Evolutionary conservation across 208 protist species (phyloP), one percentile per base, ranked within the genome.

Genomic region (Borovskyia barvae): DNA sequence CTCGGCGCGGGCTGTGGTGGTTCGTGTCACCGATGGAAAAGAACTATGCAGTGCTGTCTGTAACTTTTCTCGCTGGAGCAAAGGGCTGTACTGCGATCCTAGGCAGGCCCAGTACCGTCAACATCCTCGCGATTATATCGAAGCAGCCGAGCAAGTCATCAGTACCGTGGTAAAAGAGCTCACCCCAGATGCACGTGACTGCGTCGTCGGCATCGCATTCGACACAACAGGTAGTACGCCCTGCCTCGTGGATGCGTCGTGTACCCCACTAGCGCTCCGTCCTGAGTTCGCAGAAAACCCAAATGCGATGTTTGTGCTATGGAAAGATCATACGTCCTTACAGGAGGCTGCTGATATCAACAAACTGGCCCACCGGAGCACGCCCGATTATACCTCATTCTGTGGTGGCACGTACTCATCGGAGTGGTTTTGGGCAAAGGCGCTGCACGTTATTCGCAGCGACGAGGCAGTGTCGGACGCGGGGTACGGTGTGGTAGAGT

Each of bases 361-460:
- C 62, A 56, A 47, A 0, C 25, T 75, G 19, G 73, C 75, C 46
- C 72, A 75, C 61, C 64, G 53, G 47, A 67, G 41, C 39, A 64
- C 22, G 1, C 65, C 74, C 8, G 80, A 80, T 37, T 87, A 87
- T 68, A 82, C 75, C 37, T 64, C 66, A 19, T 87, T 75, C 61
- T 82, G 70, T 24, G 75, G 80, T 11, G 80, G 72, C 30, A 80
- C 66, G 20, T 80, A 80, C 41, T 87, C 75, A 4, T 82, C 68
- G 25, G 75, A 87, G 53, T 87, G 80, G 75, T 82, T 75, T 48
- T 87, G 75, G 75, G 74, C 75, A 6, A 87, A 82, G 37, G 80
- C 68, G 8, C 53, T 87, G 46, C 68, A 80, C 65, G 65, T 82
- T 8, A 61, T 81, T 30, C 45, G 36, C 28, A 66, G 40, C 49